Evolutionary conservation across 1,139 yeast genomes (phyloP), one percentile per base, ranked within the genome.

Genomic region (Candida tunisiensis): DNA sequence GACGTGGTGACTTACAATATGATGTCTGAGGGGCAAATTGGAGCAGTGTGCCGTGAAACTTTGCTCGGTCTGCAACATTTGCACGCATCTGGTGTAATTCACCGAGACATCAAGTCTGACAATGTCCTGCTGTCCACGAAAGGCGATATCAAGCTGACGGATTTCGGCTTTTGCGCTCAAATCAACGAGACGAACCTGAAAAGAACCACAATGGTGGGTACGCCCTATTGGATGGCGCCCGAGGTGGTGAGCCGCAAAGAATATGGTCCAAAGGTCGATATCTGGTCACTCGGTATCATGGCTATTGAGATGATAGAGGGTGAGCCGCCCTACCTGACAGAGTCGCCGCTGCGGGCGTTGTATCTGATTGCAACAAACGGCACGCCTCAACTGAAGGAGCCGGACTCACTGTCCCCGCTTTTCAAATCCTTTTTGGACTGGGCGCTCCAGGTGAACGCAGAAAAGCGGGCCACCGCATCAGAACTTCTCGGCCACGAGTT

Each of bases 151-250:
- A 88, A 88, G 55, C 63, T 88, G 53, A 88, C 64, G 3, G 64
- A 59, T 36, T 59, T 59, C 37, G 92, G 92, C 1, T 78, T 85
- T 56, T 88, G 98, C 59, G 98, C 98, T 0, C 95, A 85, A 51
- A 78, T 88, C 40, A 85, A 78, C 40, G 96, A 85, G 44, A 61
- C 69, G 28, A 75, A 79, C 34, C 56, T 75, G 35, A 85, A 85
- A 53, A 69, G 98, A 51, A 83, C 93, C 6, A 88, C 98, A 3
- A 80, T 88, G 93, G 98, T 88, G 12, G 98, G 98, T n/a, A 88
- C 98, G 1, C 98, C 98, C 4, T 88, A 88, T 51, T 88, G 98
- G 98, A 88, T 88, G 98, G 98, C 98, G 0, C 98, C 98, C 2
- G 98, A 88, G 53, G 94, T 88, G 31, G 94, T 88, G 13, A 71